Evolutionary conservation across 495 filamentous ascomycete genomes (phyloP), one percentile per base, ranked within the genome.

Genomic region (Tuber brumale): DNA sequence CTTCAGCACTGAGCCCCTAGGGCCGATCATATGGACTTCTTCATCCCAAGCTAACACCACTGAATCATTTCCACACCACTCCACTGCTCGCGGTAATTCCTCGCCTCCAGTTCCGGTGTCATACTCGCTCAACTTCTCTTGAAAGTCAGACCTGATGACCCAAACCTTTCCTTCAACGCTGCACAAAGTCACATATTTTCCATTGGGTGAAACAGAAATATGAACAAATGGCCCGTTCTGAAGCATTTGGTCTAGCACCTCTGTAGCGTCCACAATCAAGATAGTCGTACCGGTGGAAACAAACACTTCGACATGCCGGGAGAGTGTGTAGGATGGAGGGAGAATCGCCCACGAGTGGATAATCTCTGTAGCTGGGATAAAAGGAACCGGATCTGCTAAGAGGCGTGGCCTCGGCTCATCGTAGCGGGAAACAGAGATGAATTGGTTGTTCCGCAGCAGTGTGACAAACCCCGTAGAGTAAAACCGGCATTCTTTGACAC

Each of bases 31-130:
- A 82, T 97, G 95, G n/a, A 98, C 91, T 81, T 99, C 95, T 84
- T 99, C 95, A 80, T 97, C 95, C 95, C 95, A 99, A 21, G 93
- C 94, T 76, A 98, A 89, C 70, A 97, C 90, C 14, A 97, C 93
- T 10, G 94, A 92, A 84, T 97, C 93, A 76, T 97, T 96, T 23
- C 95, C 95, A 84, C 95, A 98, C 95, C 95, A 99, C 77, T 94
- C 90, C 72, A 99, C 87, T 74, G 94, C 91, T 81, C 93, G 93
- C 2, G 95, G 96, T 1, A 90, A 86, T n/a, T 92, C 95, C 79
- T 90, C 92, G 39, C 92, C 92, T 75, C 89, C 90, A 82, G 81
- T 83, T 42, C 82, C 82, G 0, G 94, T 94, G 83, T 97, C 92
- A 83, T 97, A 94, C 83, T 99, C 95, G 83, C 92, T 94, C 76